Base-by-base conservation (phyloP, 345 rosid genomes). In the Diplotaxis tenuifolia region DNA sequence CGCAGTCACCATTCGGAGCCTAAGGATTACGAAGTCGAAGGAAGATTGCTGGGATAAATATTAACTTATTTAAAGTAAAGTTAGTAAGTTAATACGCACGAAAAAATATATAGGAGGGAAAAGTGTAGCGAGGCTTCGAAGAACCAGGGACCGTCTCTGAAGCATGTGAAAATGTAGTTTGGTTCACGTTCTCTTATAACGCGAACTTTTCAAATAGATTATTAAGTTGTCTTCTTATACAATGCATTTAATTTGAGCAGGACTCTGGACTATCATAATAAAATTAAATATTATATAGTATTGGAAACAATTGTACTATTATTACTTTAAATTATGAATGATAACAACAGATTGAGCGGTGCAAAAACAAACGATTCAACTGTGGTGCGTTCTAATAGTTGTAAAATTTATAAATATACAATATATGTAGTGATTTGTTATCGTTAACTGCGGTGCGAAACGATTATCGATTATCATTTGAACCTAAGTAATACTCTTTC, bases 91-190 rank as follows among this genome's bases (percentile, higher is more conserved):
- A 50, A 66, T 10, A 74, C 9, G 62, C 45, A 18, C 6, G 68
- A 28, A 11, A 16, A 28, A 16, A 42, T 42, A 14, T 29, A 28
- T 11, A 10, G 4, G 6, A 28, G 18, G 7, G 49, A 47, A 47
- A 9, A 34, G 15, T 50, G 34, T 14, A 23, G 32, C 16, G 56
- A 67, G 62, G 56, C 31, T 67, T 67, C 67, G 68, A 59, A 40
- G 73, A 74, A 74, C 34, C 20, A 38, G 2, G 14, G 68, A 52
- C 22, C 53, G 25, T 22, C 22, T 15, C 50, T 11, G 32, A 70
- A 56, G 47, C 72, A 76, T 76, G 80, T 70, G 67, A 76, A 53
- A 70, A 56, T 76, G 75, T 38, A 76, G 75, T 58, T n/a, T 76
- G 67, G 32, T 68, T 68, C 79, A 68, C 79, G 70, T 68, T 68